A percentile compares a stretch with the other conserved stretches of the same genome.
Conservation (phyloP, 176 grass and related monocot genomes). For the Ensete glaucum region DNA sequence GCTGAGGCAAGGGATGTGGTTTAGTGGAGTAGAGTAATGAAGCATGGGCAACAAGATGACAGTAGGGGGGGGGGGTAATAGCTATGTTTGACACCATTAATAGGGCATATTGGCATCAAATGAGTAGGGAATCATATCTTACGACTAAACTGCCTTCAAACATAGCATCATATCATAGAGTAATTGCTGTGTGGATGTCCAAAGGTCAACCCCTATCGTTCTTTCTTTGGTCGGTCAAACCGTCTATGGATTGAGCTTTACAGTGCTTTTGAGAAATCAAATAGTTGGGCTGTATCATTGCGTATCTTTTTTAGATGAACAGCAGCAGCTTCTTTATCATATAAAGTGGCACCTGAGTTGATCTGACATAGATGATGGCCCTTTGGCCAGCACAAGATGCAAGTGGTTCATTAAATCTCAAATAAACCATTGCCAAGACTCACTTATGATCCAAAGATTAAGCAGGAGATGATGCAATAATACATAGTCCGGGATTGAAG, state of each 20-base stretch:
- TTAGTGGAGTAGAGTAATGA: background rate
- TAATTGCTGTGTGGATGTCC: too few species aligned
- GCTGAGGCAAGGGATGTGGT: background rate
- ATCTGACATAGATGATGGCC: background rate
- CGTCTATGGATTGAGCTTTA: too few species aligned
- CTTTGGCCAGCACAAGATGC: background rate
- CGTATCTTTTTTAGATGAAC: too few species aligned
- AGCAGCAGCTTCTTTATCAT: too few species aligned
- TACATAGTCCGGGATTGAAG: background rate
- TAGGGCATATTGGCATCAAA: background rate
- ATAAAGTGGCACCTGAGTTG: too few species aligned
- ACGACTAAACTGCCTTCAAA: background rate
- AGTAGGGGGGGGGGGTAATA: background rate
- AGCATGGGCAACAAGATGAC: background rate
- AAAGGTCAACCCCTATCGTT: background rate
- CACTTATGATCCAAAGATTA: too few species aligned
- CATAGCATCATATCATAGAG: background rate
- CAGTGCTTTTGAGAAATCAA: too few species aligned
- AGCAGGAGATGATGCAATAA: background rate
- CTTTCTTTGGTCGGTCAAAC: background rate
- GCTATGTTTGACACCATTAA: background rate
- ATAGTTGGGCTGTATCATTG: too few species aligned
- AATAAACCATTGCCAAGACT: background rate
- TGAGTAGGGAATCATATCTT: constrained; percentile 1
- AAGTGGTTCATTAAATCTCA: background rate